Percentiles rank a stretch among this genome's conserved stretches.
These are phyloP conservation scores for Candida insectorum DNA, from an alignment of 805 yeast genomes.

Conservation along the genomic window DNA sequence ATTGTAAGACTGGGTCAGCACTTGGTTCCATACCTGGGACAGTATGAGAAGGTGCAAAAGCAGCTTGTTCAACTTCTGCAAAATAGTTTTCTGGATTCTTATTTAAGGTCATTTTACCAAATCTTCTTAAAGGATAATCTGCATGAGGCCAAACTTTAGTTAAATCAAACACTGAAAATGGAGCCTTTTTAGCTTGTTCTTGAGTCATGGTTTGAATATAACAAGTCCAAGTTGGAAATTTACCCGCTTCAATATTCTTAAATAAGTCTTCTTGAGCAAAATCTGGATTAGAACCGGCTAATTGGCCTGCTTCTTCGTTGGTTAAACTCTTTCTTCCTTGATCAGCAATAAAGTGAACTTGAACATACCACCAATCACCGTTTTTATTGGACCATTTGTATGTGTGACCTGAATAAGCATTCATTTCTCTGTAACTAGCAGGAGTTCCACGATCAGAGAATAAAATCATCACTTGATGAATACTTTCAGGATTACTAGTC, in stretches of 20 bases:
- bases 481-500: constrained; percentile 67
- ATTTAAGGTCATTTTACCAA: constrained; percentile 75
- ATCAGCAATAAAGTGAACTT: constrained; percentile 68
- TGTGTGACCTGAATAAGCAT: constrained; percentile 83
- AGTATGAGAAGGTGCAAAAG: constrained; percentile 70
- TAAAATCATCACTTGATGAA: constrained; percentile 70
- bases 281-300: constrained; percentile 80
- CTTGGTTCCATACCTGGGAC: constrained; percentile 75
- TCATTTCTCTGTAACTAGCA: constrained; percentile 68
- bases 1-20: constrained; percentile 75
- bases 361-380: constrained; percentile 77
- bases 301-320: constrained; percentile 64
- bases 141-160: constrained; percentile 92
- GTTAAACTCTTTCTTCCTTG: constrained; percentile 54
- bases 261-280: constrained; percentile 77
- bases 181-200: constrained; percentile 69
- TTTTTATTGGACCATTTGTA: constrained; percentile 74
- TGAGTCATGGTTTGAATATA: constrained; percentile 85
- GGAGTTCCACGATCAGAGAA: constrained; percentile 86
- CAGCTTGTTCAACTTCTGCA: constrained; percentile 63
- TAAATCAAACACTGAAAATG: constrained; percentile 83
- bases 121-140: constrained; percentile 81
- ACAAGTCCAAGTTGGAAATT: constrained; percentile 79
- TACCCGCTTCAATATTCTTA: constrained; percentile 73
- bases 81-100: constrained; percentile 84